phyloP scores from a whole-genome alignment of 192 early-diverging fungal species.

The Umbelopsis ramanniana region DNA sequence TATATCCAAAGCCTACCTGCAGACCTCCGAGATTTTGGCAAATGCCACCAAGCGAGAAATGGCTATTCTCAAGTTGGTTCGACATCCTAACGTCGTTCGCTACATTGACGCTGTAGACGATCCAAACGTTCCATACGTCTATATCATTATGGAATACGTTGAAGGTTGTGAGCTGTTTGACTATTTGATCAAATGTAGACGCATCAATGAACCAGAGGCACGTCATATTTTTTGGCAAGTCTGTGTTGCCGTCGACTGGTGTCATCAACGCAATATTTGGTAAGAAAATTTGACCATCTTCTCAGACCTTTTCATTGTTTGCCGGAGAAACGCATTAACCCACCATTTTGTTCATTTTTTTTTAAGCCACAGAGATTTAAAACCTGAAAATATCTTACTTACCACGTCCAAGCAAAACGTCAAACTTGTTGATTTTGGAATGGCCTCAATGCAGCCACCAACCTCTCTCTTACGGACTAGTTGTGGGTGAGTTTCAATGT shows the following conservation, averaged over 20 bases:
- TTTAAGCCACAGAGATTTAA: conserved; percentile 70
- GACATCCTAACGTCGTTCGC: conserved; percentile 35
- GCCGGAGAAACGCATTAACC: not conserved
- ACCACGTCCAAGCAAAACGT: conserved; percentile 49
- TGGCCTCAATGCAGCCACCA: conserved; percentile 52
- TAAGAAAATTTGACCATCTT: conserved; percentile 8
- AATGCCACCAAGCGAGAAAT: conserved; percentile 38
- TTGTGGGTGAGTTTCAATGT: conserved; percentile 58
- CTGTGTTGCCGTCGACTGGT: conserved; percentile 61
- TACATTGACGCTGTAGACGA: conserved; percentile 35
- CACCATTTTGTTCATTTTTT: not conserved
- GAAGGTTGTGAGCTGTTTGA: conserved; percentile 40
- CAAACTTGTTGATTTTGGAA: conserved; percentile 71
- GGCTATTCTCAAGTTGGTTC: conserved; percentile 33
- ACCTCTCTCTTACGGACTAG: conserved; percentile 58
- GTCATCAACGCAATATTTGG: conserved; percentile 43
- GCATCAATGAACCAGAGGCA: conserved; percentile 58
- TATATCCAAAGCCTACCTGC: conserved; percentile 33
- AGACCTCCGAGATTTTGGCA: conserved; percentile 23
- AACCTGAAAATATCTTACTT: conserved; percentile 70
- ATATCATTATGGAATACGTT: conserved; percentile 42
- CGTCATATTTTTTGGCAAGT: conserved; percentile 75
- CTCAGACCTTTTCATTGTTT: not conserved
- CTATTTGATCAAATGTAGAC: conserved; percentile 30
- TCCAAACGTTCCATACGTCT: conserved; percentile 28